phyloP scores from a whole-genome alignment of 2,329 filamentous ascomycete genomes.

The Colletotrichum sp. region DNA sequence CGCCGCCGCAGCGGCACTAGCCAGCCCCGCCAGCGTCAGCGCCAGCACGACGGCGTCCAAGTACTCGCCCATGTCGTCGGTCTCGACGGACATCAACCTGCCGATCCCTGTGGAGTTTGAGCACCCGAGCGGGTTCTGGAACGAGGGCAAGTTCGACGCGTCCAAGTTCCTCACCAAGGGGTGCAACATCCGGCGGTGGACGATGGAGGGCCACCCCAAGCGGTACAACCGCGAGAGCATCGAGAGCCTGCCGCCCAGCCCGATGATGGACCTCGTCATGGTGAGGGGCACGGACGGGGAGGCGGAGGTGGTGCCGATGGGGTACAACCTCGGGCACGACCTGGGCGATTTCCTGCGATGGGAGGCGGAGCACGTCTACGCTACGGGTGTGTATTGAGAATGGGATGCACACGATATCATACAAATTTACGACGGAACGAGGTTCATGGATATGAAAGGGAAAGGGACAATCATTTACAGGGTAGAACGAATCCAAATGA shows the following conservation, averaged over 20 bases:
- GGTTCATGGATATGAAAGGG: not conserved
- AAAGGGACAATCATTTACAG: not conserved
- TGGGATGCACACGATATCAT: not conserved
- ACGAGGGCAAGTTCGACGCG: constrained; percentile 33
- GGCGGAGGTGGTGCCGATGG: constrained; percentile 58
- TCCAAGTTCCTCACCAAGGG: constrained; percentile 35
- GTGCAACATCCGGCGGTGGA: constrained; percentile 38
- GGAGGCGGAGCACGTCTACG: constrained; percentile 58
- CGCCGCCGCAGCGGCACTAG: not conserved
- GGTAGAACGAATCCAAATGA: not conserved
- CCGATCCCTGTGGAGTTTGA: constrained; percentile 42
- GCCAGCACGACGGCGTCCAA: not conserved
- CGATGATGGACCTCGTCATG: constrained; percentile 51
- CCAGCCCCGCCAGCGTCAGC: not conserved
- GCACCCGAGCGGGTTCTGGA: constrained; percentile 37
- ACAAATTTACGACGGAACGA: not conserved
- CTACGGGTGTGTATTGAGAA: constrained; percentile 27
- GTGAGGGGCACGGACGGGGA: constrained; percentile 36
- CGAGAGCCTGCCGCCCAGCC: constrained; percentile 50
- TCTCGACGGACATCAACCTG: constrained; percentile 34
- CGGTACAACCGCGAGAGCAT: constrained; percentile 30
- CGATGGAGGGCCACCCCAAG: constrained; percentile 37
- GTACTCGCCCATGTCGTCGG: not conserved
- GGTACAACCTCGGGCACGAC: constrained; percentile 65
- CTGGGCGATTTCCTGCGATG: constrained; percentile 63